These are phyloP conservation scores for Didymella segeticola DNA, from an alignment of 2,329 filamentous ascomycete genomes.

Conservation along the genomic window DNA sequence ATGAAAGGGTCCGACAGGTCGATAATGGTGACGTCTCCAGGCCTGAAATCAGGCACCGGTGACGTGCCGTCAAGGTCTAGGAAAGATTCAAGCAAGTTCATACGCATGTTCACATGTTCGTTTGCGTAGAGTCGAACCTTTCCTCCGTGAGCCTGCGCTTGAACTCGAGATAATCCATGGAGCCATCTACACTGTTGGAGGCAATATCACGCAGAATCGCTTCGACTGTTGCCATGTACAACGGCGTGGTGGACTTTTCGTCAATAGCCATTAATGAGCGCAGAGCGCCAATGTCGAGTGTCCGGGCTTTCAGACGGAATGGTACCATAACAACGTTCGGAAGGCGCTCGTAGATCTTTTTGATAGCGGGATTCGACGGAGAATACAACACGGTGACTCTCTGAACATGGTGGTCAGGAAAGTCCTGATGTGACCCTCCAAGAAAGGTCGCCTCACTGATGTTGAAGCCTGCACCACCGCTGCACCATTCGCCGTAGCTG, in stretches of 20 bases:
- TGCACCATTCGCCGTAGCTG: constrained; percentile 58
- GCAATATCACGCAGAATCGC: constrained; percentile 64
- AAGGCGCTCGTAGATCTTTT: constrained; percentile 26
- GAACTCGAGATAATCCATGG: constrained; percentile 58
- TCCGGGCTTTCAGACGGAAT: constrained; percentile 55
- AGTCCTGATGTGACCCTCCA: constrained; percentile 41
- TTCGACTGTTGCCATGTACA: constrained; percentile 59
- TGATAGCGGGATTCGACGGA: constrained; percentile 33
- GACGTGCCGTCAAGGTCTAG: constrained; percentile 50
- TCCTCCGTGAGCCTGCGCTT: constrained; percentile 22
- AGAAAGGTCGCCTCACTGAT: constrained; percentile 67
- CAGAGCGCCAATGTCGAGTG: constrained; percentile 62
- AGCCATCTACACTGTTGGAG: constrained; percentile 50
- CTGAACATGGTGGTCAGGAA: constrained; percentile 20
- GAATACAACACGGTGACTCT: constrained; percentile 33
- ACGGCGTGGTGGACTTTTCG: constrained; percentile 47
- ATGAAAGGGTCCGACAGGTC: constrained; percentile 78
- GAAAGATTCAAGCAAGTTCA: constrained; percentile 70
- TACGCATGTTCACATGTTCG: constrained; percentile 63
- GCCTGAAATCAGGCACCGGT: constrained; percentile 30
- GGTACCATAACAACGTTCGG: constrained; percentile 55
- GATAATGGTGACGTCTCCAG: constrained; percentile 67
- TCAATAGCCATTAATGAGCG: constrained; percentile 26
- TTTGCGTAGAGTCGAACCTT: constrained; percentile 52
- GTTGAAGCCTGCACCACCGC: constrained; percentile 54